Conservation (phyloP, 345 rosid genomes). For the Eucalyptus polyanthemos region DNA sequence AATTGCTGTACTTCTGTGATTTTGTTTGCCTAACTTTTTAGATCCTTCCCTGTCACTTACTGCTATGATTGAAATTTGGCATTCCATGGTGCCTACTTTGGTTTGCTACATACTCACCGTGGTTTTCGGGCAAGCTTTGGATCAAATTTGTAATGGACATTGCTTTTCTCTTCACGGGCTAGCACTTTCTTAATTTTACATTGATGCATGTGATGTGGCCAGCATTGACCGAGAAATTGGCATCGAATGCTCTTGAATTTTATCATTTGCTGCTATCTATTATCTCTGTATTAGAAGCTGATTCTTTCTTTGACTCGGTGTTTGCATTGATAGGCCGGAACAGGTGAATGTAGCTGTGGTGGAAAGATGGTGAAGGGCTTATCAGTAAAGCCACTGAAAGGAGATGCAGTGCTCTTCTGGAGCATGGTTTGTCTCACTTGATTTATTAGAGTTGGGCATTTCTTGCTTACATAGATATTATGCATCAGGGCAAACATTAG, state of each 20-base stretch:
- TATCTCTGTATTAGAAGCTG: not conserved
- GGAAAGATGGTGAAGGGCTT: slow-evolving; percentile 64
- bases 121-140: not conserved
- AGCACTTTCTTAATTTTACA: not conserved
- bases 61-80: not conserved
- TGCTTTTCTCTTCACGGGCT: not conserved
- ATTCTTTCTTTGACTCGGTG: not conserved
- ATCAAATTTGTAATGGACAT: not conserved
- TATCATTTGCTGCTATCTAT: not conserved
- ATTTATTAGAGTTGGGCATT: not conserved
- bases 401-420: slow-evolving; percentile 95
- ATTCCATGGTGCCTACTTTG: not conserved
- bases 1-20: not conserved
- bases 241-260: not conserved
- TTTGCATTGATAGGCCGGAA: slow-evolving; percentile 53
- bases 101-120: not conserved
- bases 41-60: not conserved
- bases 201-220: not conserved
- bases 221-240: not conserved
- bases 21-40: not conserved
- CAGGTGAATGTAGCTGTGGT: slow-evolving; percentile 77
- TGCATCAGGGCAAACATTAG: not conserved
- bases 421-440: slow-evolving; percentile 74
- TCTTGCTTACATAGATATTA: not conserved
- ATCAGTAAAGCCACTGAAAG: slow-evolving; percentile 84